Conservation (phyloP, 2,329 filamentous ascomycete genomes). For the Cladobotryum protrusum region DNA sequence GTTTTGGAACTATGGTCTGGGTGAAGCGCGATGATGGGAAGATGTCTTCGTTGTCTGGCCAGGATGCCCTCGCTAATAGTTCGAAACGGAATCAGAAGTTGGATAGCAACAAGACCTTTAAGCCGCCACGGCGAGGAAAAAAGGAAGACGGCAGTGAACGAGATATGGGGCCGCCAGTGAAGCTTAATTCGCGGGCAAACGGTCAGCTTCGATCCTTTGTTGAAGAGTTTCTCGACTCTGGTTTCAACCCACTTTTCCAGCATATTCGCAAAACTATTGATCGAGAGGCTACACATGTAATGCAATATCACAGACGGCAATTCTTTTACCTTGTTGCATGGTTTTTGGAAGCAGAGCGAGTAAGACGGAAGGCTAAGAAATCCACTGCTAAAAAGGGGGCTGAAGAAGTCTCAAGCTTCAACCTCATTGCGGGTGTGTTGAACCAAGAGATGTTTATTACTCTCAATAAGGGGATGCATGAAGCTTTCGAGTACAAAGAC, state of each 20-base stretch:
- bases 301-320: slow-evolving; percentile 71
- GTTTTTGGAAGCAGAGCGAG: slow-evolving; percentile 83
- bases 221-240: slow-evolving; percentile 87
- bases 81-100: slow-evolving; percentile 75
- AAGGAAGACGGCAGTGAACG: slow-evolving; percentile 59
- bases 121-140: slow-evolving; percentile 62
- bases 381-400: slow-evolving; percentile 35
- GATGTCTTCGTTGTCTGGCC: slow-evolving; percentile 79
- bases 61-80: slow-evolving; percentile 71
- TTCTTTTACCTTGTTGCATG: slow-evolving; percentile 90
- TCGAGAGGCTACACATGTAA: slow-evolving; percentile 75
- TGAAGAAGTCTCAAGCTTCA: slow-evolving; percentile 67
- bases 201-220: slow-evolving; percentile 75
- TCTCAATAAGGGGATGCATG: slow-evolving; percentile 75
- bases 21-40: slow-evolving; percentile 81
- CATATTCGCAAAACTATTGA: slow-evolving; percentile 86
- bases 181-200: slow-evolving; percentile 68
- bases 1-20: slow-evolving; percentile 98
- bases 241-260: slow-evolving; percentile 86
- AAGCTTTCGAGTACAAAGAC: slow-evolving; percentile 71
- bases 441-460: slow-evolving; percentile 94
- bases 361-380: slow-evolving; percentile 57
- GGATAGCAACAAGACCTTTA: slow-evolving; percentile 85
- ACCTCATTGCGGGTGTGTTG: slow-evolving; percentile 79
- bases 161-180: slow-evolving; percentile 69